These are phyloP conservation scores for Remersonia thermophila DNA, from an alignment of 2,329 filamentous ascomycete genomes.

Conservation along the genomic window DNA sequence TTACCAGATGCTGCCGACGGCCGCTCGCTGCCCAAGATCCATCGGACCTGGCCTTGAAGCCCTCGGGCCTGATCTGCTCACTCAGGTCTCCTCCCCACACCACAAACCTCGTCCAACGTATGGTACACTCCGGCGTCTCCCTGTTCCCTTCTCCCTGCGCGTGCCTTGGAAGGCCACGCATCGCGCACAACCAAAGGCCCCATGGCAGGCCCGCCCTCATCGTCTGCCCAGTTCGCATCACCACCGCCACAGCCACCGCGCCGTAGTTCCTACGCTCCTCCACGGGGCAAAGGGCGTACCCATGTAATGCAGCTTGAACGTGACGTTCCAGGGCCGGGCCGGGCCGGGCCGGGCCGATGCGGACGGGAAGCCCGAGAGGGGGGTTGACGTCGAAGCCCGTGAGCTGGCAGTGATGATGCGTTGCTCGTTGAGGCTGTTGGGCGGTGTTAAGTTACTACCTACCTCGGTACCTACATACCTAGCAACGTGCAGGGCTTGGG, in stretches of 20 bases:
- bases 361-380: constrained; percentile 8
- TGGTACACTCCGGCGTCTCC: constrained; percentile 13
- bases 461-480: too few species aligned
- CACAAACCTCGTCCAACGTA: constrained; percentile 12
- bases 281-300: constrained; percentile 13
- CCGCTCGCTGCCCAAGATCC: too few species aligned
- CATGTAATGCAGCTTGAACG: constrained; percentile 17
- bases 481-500: too few species aligned
- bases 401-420: constrained; percentile 13
- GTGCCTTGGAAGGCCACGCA: constrained; percentile 1
- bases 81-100: constrained; percentile 9
- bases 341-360: too few species aligned
- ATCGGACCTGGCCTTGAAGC: too few species aligned
- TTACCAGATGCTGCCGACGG: too few species aligned
- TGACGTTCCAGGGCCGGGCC: constrained; percentile 14
- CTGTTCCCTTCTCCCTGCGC: constrained; percentile 9
- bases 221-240: constrained; percentile 13
- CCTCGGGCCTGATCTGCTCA: background rate
- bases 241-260: constrained; percentile 18
- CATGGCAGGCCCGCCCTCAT: constrained; percentile 8
- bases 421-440: constrained; percentile 13
- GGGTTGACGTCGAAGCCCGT: constrained; percentile 17
- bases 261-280: constrained; percentile 17
- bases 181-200: constrained; percentile 8
- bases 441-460: too few species aligned